These are phyloP conservation scores for Leccinum imitatum DNA, from an alignment of 768 basidiomycete species.

Conservation along the genomic window DNA sequence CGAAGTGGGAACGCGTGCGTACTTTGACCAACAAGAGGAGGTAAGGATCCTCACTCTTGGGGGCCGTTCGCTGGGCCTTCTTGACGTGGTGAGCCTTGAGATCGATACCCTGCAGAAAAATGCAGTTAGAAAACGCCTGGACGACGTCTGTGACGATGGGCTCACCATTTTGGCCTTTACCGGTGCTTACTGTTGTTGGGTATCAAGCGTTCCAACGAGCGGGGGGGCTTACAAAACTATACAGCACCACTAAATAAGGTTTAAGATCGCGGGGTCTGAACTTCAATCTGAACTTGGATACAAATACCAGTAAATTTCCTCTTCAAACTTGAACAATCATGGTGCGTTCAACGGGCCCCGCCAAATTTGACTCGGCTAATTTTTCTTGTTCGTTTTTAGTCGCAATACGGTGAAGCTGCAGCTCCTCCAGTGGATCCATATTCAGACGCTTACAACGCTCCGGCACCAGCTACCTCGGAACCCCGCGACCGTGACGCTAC, in stretches of 20 bases:
- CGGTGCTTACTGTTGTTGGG: constrained; percentile 50
- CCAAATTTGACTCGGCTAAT: background rate
- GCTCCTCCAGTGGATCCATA: constrained; percentile 72
- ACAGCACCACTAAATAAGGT: constrained; percentile 46
- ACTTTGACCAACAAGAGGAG: constrained; percentile 98
- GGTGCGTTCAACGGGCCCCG: constrained; percentile 41
- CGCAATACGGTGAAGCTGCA: constrained; percentile 65
- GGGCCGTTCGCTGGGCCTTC: constrained; percentile 92
- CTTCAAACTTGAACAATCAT: constrained; percentile 62
- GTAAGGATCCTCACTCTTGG: constrained; percentile 99
- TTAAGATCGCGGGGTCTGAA: constrained; percentile 32
- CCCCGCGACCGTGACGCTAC: constrained; percentile 54
- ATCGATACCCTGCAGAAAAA: constrained; percentile 79
- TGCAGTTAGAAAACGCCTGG: constrained; percentile 17
- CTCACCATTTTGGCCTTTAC: constrained; percentile 82
- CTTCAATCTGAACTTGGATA: constrained; percentile 35
- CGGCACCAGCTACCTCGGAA: constrained; percentile 46
- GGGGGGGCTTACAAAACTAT: constrained; percentile 71
- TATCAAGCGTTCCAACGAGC: constrained; percentile 8
- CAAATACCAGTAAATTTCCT: constrained; percentile 43
- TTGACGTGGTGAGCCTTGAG: constrained; percentile 97
- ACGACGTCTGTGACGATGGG: constrained; percentile 41
- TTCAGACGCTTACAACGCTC: constrained; percentile 76
- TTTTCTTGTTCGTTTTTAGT: constrained; percentile 13
- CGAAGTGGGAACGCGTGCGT: constrained; percentile 21